Evolutionary conservation across 2,329 filamentous ascomycete species (phyloP).

Genomic region (Paecilomyces fulvus): DNA sequence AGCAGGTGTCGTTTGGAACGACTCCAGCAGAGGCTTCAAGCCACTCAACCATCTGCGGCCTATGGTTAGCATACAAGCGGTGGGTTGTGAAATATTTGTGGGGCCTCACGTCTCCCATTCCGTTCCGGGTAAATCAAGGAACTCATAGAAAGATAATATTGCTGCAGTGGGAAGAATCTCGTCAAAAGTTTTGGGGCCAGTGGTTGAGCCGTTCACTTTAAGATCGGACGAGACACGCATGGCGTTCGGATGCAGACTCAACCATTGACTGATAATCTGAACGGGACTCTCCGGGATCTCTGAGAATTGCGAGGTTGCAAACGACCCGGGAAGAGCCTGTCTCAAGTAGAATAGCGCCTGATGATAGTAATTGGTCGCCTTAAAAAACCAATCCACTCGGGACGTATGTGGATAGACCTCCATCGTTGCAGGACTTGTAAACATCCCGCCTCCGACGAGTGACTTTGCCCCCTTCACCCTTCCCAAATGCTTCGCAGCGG

Average conservation of each 20-base stretch:
- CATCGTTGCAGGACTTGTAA: conserved; percentile 39
- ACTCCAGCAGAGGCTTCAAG: conserved; percentile 48
- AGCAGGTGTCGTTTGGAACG: conserved; percentile 26
- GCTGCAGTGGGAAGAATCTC: conserved; percentile 53
- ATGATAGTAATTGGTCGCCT: conserved; percentile 54
- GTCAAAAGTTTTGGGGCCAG: conserved; percentile 37
- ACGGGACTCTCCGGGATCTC: conserved; percentile 22
- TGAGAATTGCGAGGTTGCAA: conserved; percentile 21
- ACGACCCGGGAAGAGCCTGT: conserved; percentile 25
- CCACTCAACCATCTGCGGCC: conserved; percentile 48
- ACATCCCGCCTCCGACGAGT: conserved; percentile 13
- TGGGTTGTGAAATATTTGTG: not conserved
- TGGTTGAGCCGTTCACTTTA: conserved; percentile 16
- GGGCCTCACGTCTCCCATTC: conserved; percentile 46
- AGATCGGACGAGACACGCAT: conserved; percentile 24
- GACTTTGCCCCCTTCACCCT: conserved; percentile 22
- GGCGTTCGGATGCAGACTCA: conserved; percentile 15
- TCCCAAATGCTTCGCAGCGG: conserved; percentile 33
- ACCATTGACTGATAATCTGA: conserved; percentile 17
- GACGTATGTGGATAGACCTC: conserved; percentile 43
- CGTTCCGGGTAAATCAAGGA: conserved; percentile 51
- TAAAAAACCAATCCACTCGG: conserved; percentile 50
- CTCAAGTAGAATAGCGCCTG: conserved; percentile 45
- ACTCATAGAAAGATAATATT: conserved; percentile 55
- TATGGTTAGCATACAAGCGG: conserved; percentile 5